Evolutionary conservation across 2,329 filamentous ascomycete species (phyloP).

Genomic region (Aspergillus pseudoglaucus): DNA sequence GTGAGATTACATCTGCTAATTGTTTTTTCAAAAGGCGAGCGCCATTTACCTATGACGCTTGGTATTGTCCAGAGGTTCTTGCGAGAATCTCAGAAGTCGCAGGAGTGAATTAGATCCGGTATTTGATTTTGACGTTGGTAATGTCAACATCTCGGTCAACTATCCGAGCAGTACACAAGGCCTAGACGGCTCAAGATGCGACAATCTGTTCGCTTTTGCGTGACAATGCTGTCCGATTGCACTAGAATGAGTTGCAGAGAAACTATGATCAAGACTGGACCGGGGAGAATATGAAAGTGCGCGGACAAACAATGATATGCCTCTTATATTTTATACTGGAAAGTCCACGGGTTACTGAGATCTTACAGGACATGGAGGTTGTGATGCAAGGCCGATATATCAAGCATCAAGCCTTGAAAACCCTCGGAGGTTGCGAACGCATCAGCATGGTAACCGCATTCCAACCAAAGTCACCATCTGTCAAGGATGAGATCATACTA

Average conservation of each 20-base stretch:
- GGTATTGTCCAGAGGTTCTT: slow-evolving; percentile 50
- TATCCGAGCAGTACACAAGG: slow-evolving; percentile 8
- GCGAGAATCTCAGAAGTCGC: slow-evolving; percentile 51
- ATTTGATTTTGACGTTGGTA: slow-evolving; percentile 53
- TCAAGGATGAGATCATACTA: slow-evolving; percentile 52
- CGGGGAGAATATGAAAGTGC: slow-evolving; percentile 40
- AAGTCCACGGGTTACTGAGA: not conserved
- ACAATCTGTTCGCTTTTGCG: slow-evolving; percentile 36
- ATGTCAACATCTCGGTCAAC: slow-evolving; percentile 49
- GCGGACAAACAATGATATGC: slow-evolving; percentile 38
- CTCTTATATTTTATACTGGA: not conserved
- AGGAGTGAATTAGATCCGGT: slow-evolving; percentile 52
- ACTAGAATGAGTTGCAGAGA: slow-evolving; percentile 57
- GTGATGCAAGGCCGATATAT: slow-evolving; percentile 59
- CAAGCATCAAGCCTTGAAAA: slow-evolving; percentile 53
- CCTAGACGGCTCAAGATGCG: slow-evolving; percentile 9
- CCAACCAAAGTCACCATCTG: slow-evolving; percentile 47
- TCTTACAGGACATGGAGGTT: slow-evolving; percentile 35
- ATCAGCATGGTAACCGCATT: slow-evolving; percentile 59
- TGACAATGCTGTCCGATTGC: slow-evolving; percentile 59
- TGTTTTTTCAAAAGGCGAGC: slow-evolving; percentile 42
- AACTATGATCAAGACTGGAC: slow-evolving; percentile 54
- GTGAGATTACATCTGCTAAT: not conserved
- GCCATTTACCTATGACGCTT: slow-evolving; percentile 55
- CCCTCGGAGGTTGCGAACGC: slow-evolving; percentile 50